phyloP scores from a whole-genome alignment of 306 rosid species.

The Cicer yamashitae region DNA sequence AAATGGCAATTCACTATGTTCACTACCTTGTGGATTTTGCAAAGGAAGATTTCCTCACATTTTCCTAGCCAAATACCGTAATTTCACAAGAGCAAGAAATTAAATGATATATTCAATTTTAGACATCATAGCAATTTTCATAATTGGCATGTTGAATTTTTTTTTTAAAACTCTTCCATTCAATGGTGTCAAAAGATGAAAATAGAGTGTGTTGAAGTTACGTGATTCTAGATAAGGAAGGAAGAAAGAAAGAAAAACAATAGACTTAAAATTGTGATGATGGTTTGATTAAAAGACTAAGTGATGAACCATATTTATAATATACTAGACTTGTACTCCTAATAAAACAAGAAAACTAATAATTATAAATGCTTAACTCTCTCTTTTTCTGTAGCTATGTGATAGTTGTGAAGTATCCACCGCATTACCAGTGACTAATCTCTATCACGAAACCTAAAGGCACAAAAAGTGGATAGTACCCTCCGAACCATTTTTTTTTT shows the following conservation, averaged over 20 bases:
- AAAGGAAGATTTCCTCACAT: neutral
- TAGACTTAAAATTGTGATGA: neutral
- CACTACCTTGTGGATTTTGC: neutral
- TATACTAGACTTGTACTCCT: too few species aligned
- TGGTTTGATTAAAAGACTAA: too few species aligned
- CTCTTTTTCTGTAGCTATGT: too few species aligned
- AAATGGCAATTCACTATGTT: neutral
- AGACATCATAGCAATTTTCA: neutral
- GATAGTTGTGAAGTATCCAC: too few species aligned
- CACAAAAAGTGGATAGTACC: too few species aligned
- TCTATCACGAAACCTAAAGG: too few species aligned
- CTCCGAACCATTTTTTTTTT: too few species aligned
- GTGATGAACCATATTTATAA: too few species aligned
- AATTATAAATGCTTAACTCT: too few species aligned
- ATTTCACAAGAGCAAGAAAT: neutral
- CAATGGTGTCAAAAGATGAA: neutral
- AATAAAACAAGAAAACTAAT: too few species aligned
- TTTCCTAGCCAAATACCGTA: neutral
- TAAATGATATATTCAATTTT: conserved; percentile 13
- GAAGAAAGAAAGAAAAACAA: neutral
- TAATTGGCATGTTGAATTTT: neutral
- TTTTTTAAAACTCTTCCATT: neutral
- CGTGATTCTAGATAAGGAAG: neutral
- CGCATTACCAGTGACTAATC: too few species aligned
- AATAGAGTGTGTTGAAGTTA: neutral